Percentiles rank a stretch among this genome's conserved stretches.
phyloP scores from a whole-genome alignment of 2,329 filamentous ascomycete genomes.

The Talaromyces islandicus region DNA sequence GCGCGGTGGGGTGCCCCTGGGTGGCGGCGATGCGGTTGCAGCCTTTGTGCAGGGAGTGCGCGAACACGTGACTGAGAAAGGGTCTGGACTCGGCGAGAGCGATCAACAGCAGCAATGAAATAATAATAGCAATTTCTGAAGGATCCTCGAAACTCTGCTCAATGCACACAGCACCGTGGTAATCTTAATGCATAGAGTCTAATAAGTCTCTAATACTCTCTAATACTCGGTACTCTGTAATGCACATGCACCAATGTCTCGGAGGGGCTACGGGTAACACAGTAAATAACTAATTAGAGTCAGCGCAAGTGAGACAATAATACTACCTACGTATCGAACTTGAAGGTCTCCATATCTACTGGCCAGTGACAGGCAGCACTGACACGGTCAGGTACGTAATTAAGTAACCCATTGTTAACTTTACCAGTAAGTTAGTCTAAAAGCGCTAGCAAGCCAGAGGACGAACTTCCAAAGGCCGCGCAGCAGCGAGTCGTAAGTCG shows the following conservation, averaged over 20 bases:
- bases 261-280: background rate
- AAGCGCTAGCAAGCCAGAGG: background rate
- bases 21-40: slow-evolving; percentile 81
- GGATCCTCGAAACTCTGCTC: background rate
- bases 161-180: background rate
- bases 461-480: background rate
- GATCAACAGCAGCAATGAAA: background rate
- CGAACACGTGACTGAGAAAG: slow-evolving; percentile 60
- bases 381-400: background rate
- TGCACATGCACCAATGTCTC: background rate
- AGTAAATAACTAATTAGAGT: background rate
- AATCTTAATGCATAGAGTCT: background rate
- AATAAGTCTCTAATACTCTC: too few species aligned
- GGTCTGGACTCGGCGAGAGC: slow-evolving; percentile 9
- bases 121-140: background rate
- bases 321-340: too few species aligned
- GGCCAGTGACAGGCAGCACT: background rate
- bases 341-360: background rate
- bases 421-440: too few species aligned
- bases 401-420: too few species aligned
- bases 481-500: background rate
- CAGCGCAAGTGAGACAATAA: background rate
- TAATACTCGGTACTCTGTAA: too few species aligned
- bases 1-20: slow-evolving; percentile 74
- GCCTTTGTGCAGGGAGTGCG: slow-evolving; percentile 87